Percentiles rank a stretch among this genome's conserved stretches.
These are phyloP conservation scores for Colletotrichum liaoningense DNA, from an alignment of 2,329 filamentous ascomycete species.

Conservation along the genomic window DNA sequence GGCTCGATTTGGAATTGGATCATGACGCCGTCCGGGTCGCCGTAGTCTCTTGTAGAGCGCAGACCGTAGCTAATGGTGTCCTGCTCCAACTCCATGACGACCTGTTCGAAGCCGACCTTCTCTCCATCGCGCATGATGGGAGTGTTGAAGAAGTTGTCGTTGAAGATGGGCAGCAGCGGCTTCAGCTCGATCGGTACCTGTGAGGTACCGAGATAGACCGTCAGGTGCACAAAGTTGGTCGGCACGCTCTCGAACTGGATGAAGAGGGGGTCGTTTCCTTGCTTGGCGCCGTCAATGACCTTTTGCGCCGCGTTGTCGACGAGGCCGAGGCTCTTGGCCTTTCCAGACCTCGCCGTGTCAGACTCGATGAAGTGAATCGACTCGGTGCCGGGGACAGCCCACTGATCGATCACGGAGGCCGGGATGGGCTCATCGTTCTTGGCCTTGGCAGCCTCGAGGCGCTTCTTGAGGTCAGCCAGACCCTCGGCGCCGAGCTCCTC, in stretches of 20 bases:
- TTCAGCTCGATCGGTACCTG: slow-evolving; percentile 84
- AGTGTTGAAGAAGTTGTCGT: slow-evolving; percentile 94
- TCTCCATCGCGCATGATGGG: slow-evolving; percentile 83
- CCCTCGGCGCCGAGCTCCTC: slow-evolving; percentile 85
- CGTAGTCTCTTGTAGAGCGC: slow-evolving; percentile 73
- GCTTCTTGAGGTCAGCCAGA: slow-evolving; percentile 77
- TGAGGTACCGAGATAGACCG: slow-evolving; percentile 82
- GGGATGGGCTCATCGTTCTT: slow-evolving; percentile 93
- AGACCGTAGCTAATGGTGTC: slow-evolving; percentile 90
- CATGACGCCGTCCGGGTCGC: slow-evolving; percentile 84
- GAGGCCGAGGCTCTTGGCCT: slow-evolving; percentile 77
- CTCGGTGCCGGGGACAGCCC: slow-evolving; percentile 84
- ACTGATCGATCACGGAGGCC: slow-evolving; percentile 80
- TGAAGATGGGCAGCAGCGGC: slow-evolving; percentile 86
- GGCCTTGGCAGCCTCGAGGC: slow-evolving; percentile 84
- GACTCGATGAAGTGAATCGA: slow-evolving; percentile 97
- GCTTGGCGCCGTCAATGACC: slow-evolving; percentile 76
- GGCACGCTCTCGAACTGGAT: slow-evolving; percentile 97
- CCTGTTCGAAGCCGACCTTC: slow-evolving; percentile 87
- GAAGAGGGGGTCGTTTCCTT: slow-evolving; percentile 78
- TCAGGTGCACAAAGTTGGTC: slow-evolving; percentile 91
- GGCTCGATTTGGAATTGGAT: slow-evolving; percentile 89
- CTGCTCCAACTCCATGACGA: slow-evolving; percentile 89
- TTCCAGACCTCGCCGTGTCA: slow-evolving; percentile 83
- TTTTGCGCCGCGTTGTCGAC: slow-evolving; percentile 78